Percentiles rank a stretch among this genome's conserved stretches.
Conservation (phyloP, 768 basidiomycete species). For the Dendrothele bispora region DNA sequence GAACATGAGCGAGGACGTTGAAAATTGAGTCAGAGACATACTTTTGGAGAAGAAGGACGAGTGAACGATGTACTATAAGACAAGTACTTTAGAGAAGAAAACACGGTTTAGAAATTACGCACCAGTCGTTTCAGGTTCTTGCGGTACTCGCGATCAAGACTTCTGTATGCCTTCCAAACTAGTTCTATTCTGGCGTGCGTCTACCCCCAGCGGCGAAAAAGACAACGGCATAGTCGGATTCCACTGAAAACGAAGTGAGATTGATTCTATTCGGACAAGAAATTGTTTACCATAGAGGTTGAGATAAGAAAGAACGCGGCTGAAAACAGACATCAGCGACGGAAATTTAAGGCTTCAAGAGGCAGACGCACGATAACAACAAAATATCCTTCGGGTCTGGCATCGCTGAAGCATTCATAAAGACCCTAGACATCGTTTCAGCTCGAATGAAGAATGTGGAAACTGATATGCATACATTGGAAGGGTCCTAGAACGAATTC, state of each 20-base stretch:
- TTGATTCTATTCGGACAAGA: not conserved
- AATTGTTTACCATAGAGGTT: slow-evolving; percentile 70
- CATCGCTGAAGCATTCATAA: slow-evolving; percentile 78
- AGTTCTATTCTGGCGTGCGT: slow-evolving; percentile 80
- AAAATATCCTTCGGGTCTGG: slow-evolving; percentile 75
- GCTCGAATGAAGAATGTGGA: slow-evolving; percentile 7
- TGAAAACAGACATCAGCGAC: slow-evolving; percentile 25
- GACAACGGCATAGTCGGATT: slow-evolving; percentile 85
- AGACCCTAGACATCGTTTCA: slow-evolving; percentile 63
- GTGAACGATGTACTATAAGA: slow-evolving; percentile 75
- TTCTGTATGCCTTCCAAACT: slow-evolving; percentile 90
- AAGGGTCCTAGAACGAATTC: slow-evolving; percentile 78
- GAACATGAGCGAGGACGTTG: slow-evolving; percentile 1
- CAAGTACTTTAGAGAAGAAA: not conserved
- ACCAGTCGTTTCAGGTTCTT: slow-evolving; percentile 87
- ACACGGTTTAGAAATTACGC: slow-evolving; percentile 20
- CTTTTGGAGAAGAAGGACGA: slow-evolving; percentile 89
- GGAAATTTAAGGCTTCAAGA: not conserved
- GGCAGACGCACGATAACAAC: slow-evolving; percentile 65
- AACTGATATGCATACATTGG: slow-evolving; percentile 65
- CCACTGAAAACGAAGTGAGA: slow-evolving; percentile 48
- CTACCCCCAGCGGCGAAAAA: slow-evolving; percentile 82
- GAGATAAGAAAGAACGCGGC: slow-evolving; percentile 76
- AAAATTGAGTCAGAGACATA: slow-evolving; percentile 29
- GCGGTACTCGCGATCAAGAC: slow-evolving; percentile 77